Evolutionary conservation across 805 yeast species (phyloP), one percentile per base, ranked within the genome.

Genomic region (Lachancea mirantina): DNA sequence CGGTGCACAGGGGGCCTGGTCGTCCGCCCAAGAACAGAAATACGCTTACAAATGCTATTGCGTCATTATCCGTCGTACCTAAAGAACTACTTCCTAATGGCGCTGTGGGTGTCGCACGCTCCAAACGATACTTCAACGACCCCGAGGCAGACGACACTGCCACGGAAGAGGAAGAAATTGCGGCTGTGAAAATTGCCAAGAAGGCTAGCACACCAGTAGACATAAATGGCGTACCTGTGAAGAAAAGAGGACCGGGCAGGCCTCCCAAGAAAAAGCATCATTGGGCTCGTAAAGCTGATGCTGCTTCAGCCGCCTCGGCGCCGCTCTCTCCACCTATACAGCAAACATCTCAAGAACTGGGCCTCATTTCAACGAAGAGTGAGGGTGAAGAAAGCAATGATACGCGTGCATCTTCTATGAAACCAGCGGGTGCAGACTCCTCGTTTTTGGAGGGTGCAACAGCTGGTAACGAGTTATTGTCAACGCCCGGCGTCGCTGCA

Each of bases 1-100:
- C 42, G 5, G 36, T 37, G 7, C 47, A 44, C 13, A 46, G 61
- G 33, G 59, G 61, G 4, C 61, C 61, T 6, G 61, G 61, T 6
- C 47, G 61, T 32, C 61, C 61, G 5, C 38, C 40, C 9, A 34
- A 40, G 24, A 40, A 30, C 19, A 22, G 23, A 15, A 34, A 23
- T 32, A 25, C 27, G 5, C 20, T 28, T 9, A 25, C 28, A 2
- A 22, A 31, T 5, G 37, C 37, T 8, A 19, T 34, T 14, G 30
- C 32, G 6, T 32, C 35, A 13, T 30, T 35, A 5, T 34, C 42
- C 5, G 28, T 40, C 14, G 28, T 29, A 16, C 30, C 28, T 29
- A 53, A 47, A 22, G 39, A 40, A 2, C 32, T 50, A 10, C 31
- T 56, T 28, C 62, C 62, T 1, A 43, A 48, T 8, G 53, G 55